Base-by-base conservation (phyloP, 179 eudicot genomes). In the Corrigiola litoralis region DNA sequence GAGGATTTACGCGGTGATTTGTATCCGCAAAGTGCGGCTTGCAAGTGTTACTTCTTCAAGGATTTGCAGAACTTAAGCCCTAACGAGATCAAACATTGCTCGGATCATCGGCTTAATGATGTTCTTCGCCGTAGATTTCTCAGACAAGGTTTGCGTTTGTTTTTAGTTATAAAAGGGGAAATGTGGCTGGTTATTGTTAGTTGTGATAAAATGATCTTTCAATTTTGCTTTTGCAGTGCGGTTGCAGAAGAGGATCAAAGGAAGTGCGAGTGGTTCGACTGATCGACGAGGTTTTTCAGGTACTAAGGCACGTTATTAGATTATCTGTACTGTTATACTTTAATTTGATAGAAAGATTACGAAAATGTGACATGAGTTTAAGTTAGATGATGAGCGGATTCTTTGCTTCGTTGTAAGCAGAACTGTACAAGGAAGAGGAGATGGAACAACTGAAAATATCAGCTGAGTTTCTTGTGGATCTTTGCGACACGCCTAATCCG, bases 31-130 rank as follows among this genome's bases (percentile, higher is more conserved):
- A 73, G 52, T 59, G 89, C 88, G 9, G 71, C 87, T 46, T 92
- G 98, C 84, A 86, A 82, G 69, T 92, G 98, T 78, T 86, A 86
- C 64, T 94, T 94, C 82, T 89, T 84, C 61, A 81, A 68, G 54
- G 75, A 83, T 72, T 61, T 82, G 77, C 89, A 85, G 67, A 71
- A 31, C 58, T 38, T 76, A 55, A 81, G 79, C 58, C 52, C 83
- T 75, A 80, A 37, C 38, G 71, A 44, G 63, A 31, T 76, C 14
- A 48, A 28, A 7, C 68, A 66, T 14, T 69, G 66, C 46, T 76
- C 72, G 45, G 82, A 81, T 67, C 52, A 61, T 58, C 75, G 81
- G 45, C 49, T 81, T 21, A 70, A 65, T 57, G 97, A 94, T 73
- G 89, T 85, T 65, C 76, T 90, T 67, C 89, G 78, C 13, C 81